Evolutionary conservation across 192 early-diverging fungal species (phyloP).

Genomic region (Linnemannia exigua): DNA sequence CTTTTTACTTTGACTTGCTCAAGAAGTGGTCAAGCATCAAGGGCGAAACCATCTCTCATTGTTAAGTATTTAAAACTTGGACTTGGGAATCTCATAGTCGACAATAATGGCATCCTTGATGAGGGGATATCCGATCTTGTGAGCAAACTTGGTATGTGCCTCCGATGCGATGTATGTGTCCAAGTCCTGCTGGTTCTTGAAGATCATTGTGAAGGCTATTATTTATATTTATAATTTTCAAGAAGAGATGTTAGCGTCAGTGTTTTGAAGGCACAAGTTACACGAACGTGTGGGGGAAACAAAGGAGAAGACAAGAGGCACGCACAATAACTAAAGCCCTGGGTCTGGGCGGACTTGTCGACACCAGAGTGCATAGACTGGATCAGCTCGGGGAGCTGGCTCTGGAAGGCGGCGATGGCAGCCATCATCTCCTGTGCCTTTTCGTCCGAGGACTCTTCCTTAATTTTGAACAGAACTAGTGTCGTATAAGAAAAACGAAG

Average conservation of each 20-base stretch:
- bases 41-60: not conserved
- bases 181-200: not conserved
- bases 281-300: not conserved
- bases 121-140: not conserved
- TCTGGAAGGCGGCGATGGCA: constrained; percentile 6
- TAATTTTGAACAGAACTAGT: not conserved
- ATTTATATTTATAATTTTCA: not conserved
- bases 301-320: not conserved
- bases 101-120: not conserved
- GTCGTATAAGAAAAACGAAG: not conserved
- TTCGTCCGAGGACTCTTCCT: not conserved
- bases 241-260: too few relatives aligned
- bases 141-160: not conserved
- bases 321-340: not conserved
- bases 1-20: not conserved
- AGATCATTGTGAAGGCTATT: constrained; percentile 5
- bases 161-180: not conserved
- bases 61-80: not conserved
- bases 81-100: not conserved
- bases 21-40: not conserved
- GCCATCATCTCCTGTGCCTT: not conserved
- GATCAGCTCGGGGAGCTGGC: not conserved
- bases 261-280: not conserved
- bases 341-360: not conserved
- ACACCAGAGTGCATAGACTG: constrained; percentile 1